Evolutionary conservation across 768 basidiomycete genomes (phyloP).

Genomic region (Lentinula detonsa): DNA sequence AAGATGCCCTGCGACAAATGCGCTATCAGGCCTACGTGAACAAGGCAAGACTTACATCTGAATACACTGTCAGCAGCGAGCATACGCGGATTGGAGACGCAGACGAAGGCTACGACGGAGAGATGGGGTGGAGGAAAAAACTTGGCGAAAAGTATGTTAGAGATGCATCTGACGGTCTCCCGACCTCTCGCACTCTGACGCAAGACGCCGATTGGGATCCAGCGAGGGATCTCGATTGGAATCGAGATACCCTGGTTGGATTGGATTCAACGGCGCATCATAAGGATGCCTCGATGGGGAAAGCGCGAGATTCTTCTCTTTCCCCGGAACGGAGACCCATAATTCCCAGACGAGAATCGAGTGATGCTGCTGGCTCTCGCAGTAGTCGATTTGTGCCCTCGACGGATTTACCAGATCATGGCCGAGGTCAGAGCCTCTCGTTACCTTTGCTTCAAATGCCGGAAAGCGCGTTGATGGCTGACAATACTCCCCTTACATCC

Average conservation of each 20-base stretch:
- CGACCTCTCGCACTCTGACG: constrained; percentile 4
- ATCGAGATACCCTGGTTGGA: constrained; percentile 23
- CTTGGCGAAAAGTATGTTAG: not conserved
- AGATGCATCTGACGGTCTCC: not conserved
- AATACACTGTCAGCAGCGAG: constrained; percentile 26
- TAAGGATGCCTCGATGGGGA: not conserved
- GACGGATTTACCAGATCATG: not conserved
- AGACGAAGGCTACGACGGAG: constrained; percentile 10
- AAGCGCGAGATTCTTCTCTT: not conserved
- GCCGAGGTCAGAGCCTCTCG: not conserved
- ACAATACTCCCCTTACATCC: not conserved
- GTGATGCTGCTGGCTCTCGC: not conserved
- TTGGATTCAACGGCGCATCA: not conserved
- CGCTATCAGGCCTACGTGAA: constrained; percentile 33
- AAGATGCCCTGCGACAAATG: constrained; percentile 33
- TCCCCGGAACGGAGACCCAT: constrained; percentile 1
- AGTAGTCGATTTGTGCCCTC: not conserved
- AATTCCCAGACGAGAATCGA: not conserved
- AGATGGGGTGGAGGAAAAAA: constrained; percentile 6
- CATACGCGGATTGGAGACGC: constrained; percentile 19
- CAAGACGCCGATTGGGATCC: constrained; percentile 18
- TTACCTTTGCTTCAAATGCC: not conserved
- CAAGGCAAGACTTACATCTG: constrained; percentile 24
- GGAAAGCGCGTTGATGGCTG: not conserved
- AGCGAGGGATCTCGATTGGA: constrained; percentile 12